Conservation (phyloP, 1,139 yeast species). For the Saccharomyces hybrid region DNA sequence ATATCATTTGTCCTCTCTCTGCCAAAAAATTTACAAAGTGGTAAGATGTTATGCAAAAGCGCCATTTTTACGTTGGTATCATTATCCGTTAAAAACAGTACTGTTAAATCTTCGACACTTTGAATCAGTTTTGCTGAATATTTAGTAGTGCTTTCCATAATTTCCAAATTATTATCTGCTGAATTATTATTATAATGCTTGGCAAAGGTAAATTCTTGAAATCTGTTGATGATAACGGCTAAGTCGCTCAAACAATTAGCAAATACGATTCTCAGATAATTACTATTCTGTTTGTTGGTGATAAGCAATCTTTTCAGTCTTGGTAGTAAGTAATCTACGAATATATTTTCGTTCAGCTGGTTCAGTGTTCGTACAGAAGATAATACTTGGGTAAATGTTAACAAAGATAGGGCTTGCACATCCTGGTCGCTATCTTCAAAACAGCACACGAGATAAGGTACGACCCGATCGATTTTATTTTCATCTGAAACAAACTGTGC, state of each 20-base stretch:
- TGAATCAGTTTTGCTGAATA: slow-evolving; percentile 22
- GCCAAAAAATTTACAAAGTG: slow-evolving; percentile 77
- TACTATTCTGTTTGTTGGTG: slow-evolving; percentile 21
- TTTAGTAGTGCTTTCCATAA: slow-evolving; percentile 22
- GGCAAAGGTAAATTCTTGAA: slow-evolving; percentile 58
- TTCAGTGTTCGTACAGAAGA: slow-evolving; percentile 59
- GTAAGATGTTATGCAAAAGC: slow-evolving; percentile 58
- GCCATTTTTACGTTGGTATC: slow-evolving; percentile 63
- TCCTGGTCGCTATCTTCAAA: slow-evolving; percentile 45
- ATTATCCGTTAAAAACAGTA: slow-evolving; percentile 61
- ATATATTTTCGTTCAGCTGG: slow-evolving; percentile 66
- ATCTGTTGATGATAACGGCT: slow-evolving; percentile 54
- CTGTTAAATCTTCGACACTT: slow-evolving; percentile 59
- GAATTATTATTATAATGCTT: slow-evolving; percentile 36
- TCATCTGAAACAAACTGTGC: slow-evolving; percentile 77
- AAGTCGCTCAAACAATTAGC: slow-evolving; percentile 69
- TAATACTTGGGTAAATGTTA: slow-evolving; percentile 53
- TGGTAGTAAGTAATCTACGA: slow-evolving; percentile 79
- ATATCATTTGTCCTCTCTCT: slow-evolving; percentile 82
- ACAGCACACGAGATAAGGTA: slow-evolving; percentile 65
- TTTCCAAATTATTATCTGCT: slow-evolving; percentile 18
- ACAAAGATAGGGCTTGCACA: slow-evolving; percentile 57
- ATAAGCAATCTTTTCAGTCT: slow-evolving; percentile 44
- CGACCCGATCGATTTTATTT: slow-evolving; percentile 72
- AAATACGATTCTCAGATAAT: slow-evolving; percentile 52